phyloP scores from a whole-genome alignment of 2,329 filamentous ascomycete species.

The Albifimbria verrucaria region DNA sequence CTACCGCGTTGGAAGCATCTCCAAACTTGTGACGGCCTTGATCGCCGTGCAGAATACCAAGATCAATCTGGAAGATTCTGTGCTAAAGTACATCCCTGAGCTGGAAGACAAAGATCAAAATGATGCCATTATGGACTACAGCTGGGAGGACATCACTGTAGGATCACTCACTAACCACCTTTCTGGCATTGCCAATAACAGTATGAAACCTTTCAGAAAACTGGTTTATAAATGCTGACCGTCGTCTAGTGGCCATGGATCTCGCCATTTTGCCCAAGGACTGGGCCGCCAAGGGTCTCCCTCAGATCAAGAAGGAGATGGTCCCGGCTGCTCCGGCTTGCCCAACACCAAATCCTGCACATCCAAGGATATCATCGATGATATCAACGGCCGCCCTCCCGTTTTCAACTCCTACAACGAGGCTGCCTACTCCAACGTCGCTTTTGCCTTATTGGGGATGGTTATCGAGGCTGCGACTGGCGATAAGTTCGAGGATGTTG shows the following conservation, averaged over 20 bases:
- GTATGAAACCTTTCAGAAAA: constrained; percentile 17
- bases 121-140: constrained; percentile 27
- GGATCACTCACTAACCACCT: constrained; percentile 42
- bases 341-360: constrained; percentile 27
- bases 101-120: constrained; percentile 19
- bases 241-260: constrained; percentile 27
- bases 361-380: constrained; percentile 21
- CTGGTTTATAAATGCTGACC: constrained; percentile 1
- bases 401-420: constrained; percentile 39
- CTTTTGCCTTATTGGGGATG: constrained; percentile 40
- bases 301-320: constrained; percentile 22
- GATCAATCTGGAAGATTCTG: constrained; percentile 35
- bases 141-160: constrained; percentile 47
- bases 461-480: constrained; percentile 42
- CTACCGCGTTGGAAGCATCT: constrained; percentile 30
- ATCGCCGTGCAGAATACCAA: constrained; percentile 23
- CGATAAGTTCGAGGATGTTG: constrained; percentile 33
- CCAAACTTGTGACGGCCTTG: constrained; percentile 31
- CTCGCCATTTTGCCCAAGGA: constrained; percentile 21
- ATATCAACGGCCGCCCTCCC: constrained; percentile 28
- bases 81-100: constrained; percentile 43
- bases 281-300: constrained; percentile 29
- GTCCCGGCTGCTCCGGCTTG: constrained; percentile 31
- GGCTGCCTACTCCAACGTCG: constrained; percentile 48
- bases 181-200: constrained; percentile 36